Evolutionary conservation across 257 asterid genomes (phyloP), one percentile per base, ranked within the genome.

Genomic region (Capsicum rhomboideum): DNA sequence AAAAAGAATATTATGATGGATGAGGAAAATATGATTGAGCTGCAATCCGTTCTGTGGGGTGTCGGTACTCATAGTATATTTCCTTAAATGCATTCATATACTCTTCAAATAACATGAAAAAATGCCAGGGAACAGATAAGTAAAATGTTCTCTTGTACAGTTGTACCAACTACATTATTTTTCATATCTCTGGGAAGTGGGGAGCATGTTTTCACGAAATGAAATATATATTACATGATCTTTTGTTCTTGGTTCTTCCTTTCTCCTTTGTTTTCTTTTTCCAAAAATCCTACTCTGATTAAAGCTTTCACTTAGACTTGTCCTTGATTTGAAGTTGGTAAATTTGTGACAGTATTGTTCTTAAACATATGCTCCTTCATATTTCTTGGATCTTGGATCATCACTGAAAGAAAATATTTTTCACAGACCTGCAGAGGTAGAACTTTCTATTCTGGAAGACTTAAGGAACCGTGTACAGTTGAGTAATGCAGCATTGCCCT

Each of bases 391-490:
- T 82, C 53, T 31, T 75, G 66, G 13, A 61, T 6, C 68, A 12
- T n/a, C 68, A 49, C 66, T 67, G 84, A 82, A 67, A 31, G 61
- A 72, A 63, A 46, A 68, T 64, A 80, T 79, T 86, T 83, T 85
- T 85, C 79, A 75, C 88, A 95, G 99, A 86, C 95, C 98, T 11
- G 68, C 87, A 81, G 98, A 93, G 88, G 97, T 97, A 89, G 99
- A 95, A 84, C 97, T 89, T 85, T 93, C 97, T 86, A 93, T 97
- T 85, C 97, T 97, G 82, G 99, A 97, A 85, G 99, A 95, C 89
- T 87, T 95, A 88, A 91, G 98, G 85, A 97, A 91, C 82, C 99
- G 99, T 72, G 98, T 95, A 86, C 98, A 93, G 91, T 90, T 97
- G 93, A 93, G 91, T 88, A 93, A 89, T 84, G 78, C 87, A 84